Base-by-base conservation (phyloP, 106 monocot species). In the Phalaenopsis aphrodite region DNA sequence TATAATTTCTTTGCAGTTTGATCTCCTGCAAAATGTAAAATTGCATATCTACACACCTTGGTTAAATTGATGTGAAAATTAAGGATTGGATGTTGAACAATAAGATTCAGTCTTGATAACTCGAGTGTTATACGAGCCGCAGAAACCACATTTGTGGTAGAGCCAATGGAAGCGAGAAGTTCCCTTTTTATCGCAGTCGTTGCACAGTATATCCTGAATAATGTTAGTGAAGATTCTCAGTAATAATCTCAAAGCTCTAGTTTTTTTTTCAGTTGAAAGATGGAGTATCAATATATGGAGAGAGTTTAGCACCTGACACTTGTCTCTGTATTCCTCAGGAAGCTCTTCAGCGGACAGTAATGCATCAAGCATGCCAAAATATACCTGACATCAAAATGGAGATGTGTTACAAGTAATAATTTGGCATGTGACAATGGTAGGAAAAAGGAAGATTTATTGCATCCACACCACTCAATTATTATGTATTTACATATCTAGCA, bases 281-380 rank as follows among this genome's bases (percentile, higher is more conserved):
- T 52, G 2, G 11, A 69, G 1, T 19, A 69, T 38, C 39, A 39
- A 39, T 3, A 5, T 38, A 69, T 69, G 69, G 0, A 1, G 39
- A 77, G 41, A 42, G 61, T 17, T 12, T 42, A 52, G 79, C 57
- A 92, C 97, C 90, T 97, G 97, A 74, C 86, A 92, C 46, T 92
- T 79, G 72, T 97, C 86, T 36, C 87, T 79, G 80, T 97, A 97
- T 80, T 97, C 97, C 81, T 89, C 90, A 21, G 97, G 97, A 72
- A 97, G 94, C 72, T 83, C 84, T 77, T 97, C 97, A 8, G 94
- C 76, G 48, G 92, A 86, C 49, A 97, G 81, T 72, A 97, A 84
- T 18, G 92, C 94, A 84, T 97, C 97, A 76, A 97, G 92, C 97
- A 97, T 97, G 74, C 94, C 90, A 79, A 97, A 97, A 67, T 97